Evolutionary conservation across 345 rosid species (phyloP), one percentile per base, ranked within the genome.

Genomic region (Brassica cretica): DNA sequence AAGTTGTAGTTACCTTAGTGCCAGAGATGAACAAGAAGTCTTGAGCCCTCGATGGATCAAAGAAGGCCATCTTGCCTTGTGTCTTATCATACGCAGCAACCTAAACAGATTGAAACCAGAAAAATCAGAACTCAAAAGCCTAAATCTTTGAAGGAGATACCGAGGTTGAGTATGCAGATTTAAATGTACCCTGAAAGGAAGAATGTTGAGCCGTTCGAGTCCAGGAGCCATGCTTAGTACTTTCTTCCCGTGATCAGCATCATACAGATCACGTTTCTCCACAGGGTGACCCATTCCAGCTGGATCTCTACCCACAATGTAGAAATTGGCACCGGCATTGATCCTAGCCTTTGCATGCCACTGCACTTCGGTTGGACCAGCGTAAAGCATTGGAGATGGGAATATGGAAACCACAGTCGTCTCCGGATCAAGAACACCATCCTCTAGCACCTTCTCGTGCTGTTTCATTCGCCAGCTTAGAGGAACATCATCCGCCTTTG

Each of bases 331-430:
- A 46, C 97, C 98, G 0, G 97, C 98, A 78, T 94, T 94, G 70
- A 94, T 92, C 70, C 97, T 87, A 78, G 97, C 94, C 76, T 94
- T 92, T 33, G 98, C 98, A 41, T 94, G 98, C 98, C 98, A 94
- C 82, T 94, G 98, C 66, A 94, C 98, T 88, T 94, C 98, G 10
- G 98, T 94, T 27, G 98, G 98, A 73, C 98, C 98, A 33, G 95
- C 97, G 71, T 94, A 94, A 68, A 87, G 97, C 98, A 94, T 94
- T 2, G 98, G 98, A 65, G 98, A 94, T 59, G 98, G 98, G 83
- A 94, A 94, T 82, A 94, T 92, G 5, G 98, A 94, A 65, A 94
- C 96, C 65, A 94, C 90, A 3, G 98, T 94, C 10, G 97, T 94
- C 79, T 92, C 93, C 2, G 98, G 98, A 87, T 94, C 98, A 81